Percentiles rank a stretch among this genome's conserved stretches.
Conservation (phyloP, 352 stramenopile genomes). For the Phytopythium vexans region DNA sequence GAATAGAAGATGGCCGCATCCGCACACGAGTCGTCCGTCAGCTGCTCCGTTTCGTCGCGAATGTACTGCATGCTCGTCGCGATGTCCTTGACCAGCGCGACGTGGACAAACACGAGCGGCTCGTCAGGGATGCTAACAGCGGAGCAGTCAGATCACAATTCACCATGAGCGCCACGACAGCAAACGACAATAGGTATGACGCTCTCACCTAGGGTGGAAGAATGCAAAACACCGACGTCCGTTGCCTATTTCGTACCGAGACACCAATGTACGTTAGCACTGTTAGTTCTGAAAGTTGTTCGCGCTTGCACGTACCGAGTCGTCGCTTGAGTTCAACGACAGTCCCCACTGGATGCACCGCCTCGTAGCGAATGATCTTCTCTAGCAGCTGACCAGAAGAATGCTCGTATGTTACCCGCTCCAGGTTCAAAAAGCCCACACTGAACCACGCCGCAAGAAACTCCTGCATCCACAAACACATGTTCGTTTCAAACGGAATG, state of each 20-base stretch:
- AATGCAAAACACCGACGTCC: constrained; percentile 92
- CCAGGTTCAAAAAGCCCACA: constrained; percentile 88
- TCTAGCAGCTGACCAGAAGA: constrained; percentile 92
- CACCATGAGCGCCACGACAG: not conserved
- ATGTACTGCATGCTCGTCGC: constrained; percentile 92
- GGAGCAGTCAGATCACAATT: not conserved
- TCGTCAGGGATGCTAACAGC: constrained; percentile 71
- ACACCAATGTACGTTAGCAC: not conserved
- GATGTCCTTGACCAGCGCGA: constrained; percentile 88
- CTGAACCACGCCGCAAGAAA: constrained; percentile 92
- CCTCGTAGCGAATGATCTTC: constrained; percentile 95
- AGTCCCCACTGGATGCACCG: constrained; percentile 92
- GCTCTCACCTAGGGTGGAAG: constrained; percentile 87
- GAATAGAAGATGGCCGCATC: constrained; percentile 95
- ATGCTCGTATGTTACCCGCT: constrained; percentile 92
- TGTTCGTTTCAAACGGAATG: too few species aligned
- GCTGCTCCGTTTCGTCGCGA: constrained; percentile 63
- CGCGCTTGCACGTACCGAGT: constrained; percentile 43
- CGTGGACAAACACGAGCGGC: constrained; percentile 95
- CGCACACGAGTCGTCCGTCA: constrained; percentile 53
- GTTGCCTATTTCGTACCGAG: constrained; percentile 21
- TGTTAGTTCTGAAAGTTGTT: not conserved
- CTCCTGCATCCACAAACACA: constrained; percentile 36
- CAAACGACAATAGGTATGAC: not conserved
- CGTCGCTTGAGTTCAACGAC: constrained; percentile 92